Evolutionary conservation across 805 yeast genomes (phyloP).

Genomic region (Vanderwaltozyma polyspora): DNA sequence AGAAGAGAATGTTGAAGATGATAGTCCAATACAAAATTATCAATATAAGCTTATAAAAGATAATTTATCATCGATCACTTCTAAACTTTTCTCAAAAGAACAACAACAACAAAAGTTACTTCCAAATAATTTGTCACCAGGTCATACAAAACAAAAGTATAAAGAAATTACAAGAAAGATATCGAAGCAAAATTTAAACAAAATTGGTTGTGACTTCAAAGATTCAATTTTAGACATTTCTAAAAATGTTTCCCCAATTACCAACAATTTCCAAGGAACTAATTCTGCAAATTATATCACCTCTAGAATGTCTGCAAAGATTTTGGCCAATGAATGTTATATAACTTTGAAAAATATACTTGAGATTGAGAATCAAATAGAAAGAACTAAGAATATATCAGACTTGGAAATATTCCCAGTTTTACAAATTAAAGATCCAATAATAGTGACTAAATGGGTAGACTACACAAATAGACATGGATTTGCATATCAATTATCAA

Average conservation of each 20-base stretch:
- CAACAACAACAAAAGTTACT: slow-evolving; percentile 36
- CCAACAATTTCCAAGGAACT: slow-evolving; percentile 3
- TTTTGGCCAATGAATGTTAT: slow-evolving; percentile 35
- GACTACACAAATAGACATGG: slow-evolving; percentile 96
- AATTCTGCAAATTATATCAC: slow-evolving; percentile 27
- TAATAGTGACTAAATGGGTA: slow-evolving; percentile 83
- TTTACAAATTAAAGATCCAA: neutral
- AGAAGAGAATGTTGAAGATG: neutral
- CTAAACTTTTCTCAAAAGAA: neutral
- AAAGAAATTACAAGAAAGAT: slow-evolving; percentile 38
- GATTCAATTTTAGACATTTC: neutral
- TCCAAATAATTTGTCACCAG: slow-evolving; percentile 86
- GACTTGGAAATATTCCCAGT: neutral
- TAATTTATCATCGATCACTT: neutral
- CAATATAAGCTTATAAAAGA: neutral
- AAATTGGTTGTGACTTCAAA: no score
- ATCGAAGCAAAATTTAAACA: neutral
- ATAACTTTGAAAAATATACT: slow-evolving; percentile 34
- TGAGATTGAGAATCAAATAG: slow-evolving; percentile 24
- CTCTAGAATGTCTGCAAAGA: slow-evolving; percentile 27
- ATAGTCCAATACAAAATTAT: neutral
- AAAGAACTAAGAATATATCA: neutral
- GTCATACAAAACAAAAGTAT: slow-evolving; percentile 78
- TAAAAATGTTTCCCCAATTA: neutral
- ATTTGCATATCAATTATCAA: slow-evolving; percentile 81